Base-by-base conservation (phyloP, 805 yeast genomes). In the Yarrowia sp. region DNA sequence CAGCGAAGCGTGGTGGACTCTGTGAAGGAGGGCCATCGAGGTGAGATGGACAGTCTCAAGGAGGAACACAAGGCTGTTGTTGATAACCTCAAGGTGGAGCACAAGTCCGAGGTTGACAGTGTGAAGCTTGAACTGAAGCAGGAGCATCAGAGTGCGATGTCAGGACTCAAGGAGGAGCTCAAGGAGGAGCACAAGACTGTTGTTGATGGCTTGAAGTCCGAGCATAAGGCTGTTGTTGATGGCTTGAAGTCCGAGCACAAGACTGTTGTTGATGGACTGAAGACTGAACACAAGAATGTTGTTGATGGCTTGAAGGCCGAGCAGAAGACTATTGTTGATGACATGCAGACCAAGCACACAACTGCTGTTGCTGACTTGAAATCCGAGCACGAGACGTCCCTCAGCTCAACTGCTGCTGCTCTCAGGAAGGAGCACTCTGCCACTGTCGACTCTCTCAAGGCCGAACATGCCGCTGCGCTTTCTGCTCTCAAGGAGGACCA, bases 401-500 rank as follows among this genome's bases (percentile, higher is more conserved):
- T n/a, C n/a, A n/a, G n/a, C n/a, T n/a, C n/a, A n/a, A n/a, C n/a
- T n/a, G 41, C 32, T 5, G 56, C 22, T 10, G 21, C 22, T 10
- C n/a, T 47, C 22, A 47, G 32, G 39, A 31, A 33, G 31, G 56
- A 47, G 2, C 56, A 47, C 16, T 14, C 21, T 21, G 29, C n/a
- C 14, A 16, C 10, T 6, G 39, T 47, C 4, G 39, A 47, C 6
- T 14, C 24, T n/a, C 56, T 49, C 31, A 49, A 47, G 21, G n/a
- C 31, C n/a, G 56, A 49, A 6, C 49, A 42, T 5, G 8, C 21
- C 4, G 10, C 5, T 5, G 10, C 10, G 32, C 13, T 44, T 4
- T 44, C 51, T 5, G 16, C 51, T 3, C 36, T 47, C 38, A 47
- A 47, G 29, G 27, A 47, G 29, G 55, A 47, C 9, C 42, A 51